Base-by-base conservation (phyloP, 768 basidiomycete species). In the Mycena sanguinolenta region DNA sequence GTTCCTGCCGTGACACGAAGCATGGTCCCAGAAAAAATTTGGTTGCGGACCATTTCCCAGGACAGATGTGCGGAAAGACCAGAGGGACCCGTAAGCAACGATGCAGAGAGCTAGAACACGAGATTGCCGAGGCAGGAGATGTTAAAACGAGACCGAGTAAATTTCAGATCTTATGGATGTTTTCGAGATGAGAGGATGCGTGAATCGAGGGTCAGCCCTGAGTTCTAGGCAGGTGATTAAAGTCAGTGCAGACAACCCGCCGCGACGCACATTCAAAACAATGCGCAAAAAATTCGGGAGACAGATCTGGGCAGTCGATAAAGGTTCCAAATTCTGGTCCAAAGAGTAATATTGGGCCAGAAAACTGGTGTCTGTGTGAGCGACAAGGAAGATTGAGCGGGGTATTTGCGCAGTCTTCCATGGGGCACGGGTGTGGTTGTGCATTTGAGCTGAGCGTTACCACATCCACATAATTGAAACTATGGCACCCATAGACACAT, bases 71-170 rank as follows among this genome's bases (percentile, higher is more conserved):
- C 69, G 44, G 46, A 72, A 72, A 2, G 66, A 67, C 8, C 39
- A 42, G 14, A 67, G 70, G 2, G 70, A 63, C 0, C 55, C 32
- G 19, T 50, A 16, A 4, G 70, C 65, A 21, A 71, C 42, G 17
- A 67, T 71, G 52, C 71, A 72, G 3, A 72, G 63, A 4, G 71
- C 71, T 6, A 72, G 63, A 14, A 68, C 67, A 16, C 63, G 58
- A 27, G 52, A 38, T 65, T 64, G 28, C 8, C 62, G 71, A 8
- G 62, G 58, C 1, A 72, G 66, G 8, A 49, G 62, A 32, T 68
- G 2, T 14, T 60, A 34, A 16, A 50, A 71, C 2, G 61, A 58
- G 13, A 38, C 54, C 8, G 49, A 19, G 27, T 50, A 25, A n/a
- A 62, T 3, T 16, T 12, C 19, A 1, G 55, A 9, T 16, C 25